Evolutionary conservation across 1,284 basidiomycete species (phyloP).

Genomic region (Laetiporus sulphureus): DNA sequence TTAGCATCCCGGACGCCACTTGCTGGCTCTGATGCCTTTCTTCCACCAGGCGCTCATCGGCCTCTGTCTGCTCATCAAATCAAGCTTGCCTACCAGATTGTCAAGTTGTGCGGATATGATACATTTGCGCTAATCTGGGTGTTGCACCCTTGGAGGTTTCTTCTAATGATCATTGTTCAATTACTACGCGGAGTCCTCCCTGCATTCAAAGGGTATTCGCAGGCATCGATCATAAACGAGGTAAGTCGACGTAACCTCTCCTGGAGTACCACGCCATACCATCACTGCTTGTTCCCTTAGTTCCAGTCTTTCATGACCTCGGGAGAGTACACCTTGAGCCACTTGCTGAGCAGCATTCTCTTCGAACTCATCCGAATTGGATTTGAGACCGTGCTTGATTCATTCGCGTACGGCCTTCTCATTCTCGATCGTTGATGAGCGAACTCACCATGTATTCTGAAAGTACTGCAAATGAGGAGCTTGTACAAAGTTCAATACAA

Average conservation of each 20-base stretch:
- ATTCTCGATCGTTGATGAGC: no score
- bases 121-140: conserved; percentile 55
- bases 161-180: conserved; percentile 60
- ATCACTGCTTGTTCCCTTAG: conserved; percentile 29
- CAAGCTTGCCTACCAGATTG: conserved; percentile 47
- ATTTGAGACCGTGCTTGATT: conserved; percentile 60
- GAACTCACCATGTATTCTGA: no score
- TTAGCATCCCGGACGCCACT: conserved; percentile 50
- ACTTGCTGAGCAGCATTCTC: conserved; percentile 44
- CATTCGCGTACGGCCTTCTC: conserved; percentile 68
- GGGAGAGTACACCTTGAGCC: conserved; percentile 58
- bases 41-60: conserved; percentile 64
- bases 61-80: conserved; percentile 48
- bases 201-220: conserved; percentile 75
- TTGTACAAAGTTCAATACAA: conserved; percentile 62
- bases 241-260: conserved; percentile 34
- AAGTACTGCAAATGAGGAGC: conserved; percentile 61
- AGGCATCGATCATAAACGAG: conserved; percentile 78
- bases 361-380: conserved; percentile 59
- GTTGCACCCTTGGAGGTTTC: conserved; percentile 59
- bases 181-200: conserved; percentile 67
- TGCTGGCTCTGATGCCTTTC: conserved; percentile 25
- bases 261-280: no score
- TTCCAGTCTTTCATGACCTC: conserved; percentile 60
- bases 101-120: conserved; percentile 46